Conservation (phyloP, 106 monocot genomes). For the Apostasia ramifera region DNA sequence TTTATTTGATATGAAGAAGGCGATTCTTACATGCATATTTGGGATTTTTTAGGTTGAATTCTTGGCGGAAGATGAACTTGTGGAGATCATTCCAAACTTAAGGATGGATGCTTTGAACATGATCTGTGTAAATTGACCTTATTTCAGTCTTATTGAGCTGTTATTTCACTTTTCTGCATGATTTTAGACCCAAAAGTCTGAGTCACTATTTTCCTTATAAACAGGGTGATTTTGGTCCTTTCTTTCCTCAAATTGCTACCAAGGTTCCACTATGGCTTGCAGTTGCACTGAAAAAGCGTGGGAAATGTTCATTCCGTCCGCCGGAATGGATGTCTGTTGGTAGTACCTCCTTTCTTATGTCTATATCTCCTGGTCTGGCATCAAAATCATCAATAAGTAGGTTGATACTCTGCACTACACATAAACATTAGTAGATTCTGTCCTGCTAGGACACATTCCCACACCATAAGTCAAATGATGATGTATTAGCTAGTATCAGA, state of each 20-base stretch:
- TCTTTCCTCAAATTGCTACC: slow-evolving; percentile 49
- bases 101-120: slow-evolving; percentile 74
- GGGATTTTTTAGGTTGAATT: slow-evolving; percentile 62
- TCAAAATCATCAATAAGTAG: background rate
- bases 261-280: slow-evolving; percentile 86
- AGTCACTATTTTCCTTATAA: background rate
- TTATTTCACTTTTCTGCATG: background rate
- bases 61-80: slow-evolving; percentile 74
- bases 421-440: no score
- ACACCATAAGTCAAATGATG: no score
- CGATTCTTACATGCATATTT: background rate
- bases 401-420: background rate
- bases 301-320: slow-evolving; percentile 48
- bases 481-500: no score
- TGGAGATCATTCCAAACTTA: slow-evolving; percentile 88
- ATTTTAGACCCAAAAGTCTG: background rate
- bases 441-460: no score
- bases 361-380: background rate
- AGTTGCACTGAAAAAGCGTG: slow-evolving; percentile 56
- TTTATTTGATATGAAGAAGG: background rate
- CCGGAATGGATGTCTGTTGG: slow-evolving; percentile 76
- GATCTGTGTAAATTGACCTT: slow-evolving; percentile 54
- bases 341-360: slow-evolving; percentile 5
- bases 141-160: background rate
- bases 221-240: slow-evolving; percentile 72